Evolutionary conservation across 257 asterid species (phyloP).

Genomic region (Thymus quinquecostatus): DNA sequence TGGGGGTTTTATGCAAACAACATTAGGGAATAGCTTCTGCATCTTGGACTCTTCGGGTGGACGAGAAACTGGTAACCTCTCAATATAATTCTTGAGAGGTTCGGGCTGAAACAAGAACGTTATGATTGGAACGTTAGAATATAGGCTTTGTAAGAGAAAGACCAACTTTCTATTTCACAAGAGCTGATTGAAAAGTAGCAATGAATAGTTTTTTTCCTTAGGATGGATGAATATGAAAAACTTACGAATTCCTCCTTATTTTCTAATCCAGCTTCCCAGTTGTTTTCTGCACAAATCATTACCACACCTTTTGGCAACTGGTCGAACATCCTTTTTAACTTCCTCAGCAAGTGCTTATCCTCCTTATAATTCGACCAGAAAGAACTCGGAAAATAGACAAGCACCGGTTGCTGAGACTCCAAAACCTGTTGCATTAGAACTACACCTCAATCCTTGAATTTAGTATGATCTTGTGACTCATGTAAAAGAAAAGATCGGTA

Average conservation of each 20-base stretch:
- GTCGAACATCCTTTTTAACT: constrained; percentile 64
- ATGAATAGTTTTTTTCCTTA: too few species aligned
- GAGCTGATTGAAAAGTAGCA: too few species aligned
- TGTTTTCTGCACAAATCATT: constrained; percentile 72
- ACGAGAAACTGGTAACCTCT: constrained; percentile 44
- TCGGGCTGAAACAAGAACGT: constrained; percentile 54
- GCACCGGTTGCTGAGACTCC: constrained; percentile 5
- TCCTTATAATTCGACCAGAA: too few species aligned
- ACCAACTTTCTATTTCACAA: too few species aligned
- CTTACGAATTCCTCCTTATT: constrained; percentile 61
- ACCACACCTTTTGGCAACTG: constrained; percentile 58
- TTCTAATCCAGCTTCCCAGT: constrained; percentile 47
- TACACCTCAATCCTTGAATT: background rate
- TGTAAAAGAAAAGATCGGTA: constrained; percentile 8
- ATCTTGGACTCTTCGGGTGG: constrained; percentile 40
- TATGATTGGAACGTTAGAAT: background rate
- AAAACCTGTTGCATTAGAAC: background rate
- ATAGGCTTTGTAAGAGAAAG: too few species aligned
- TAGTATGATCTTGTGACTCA: background rate
- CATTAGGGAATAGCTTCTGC: constrained; percentile 56
- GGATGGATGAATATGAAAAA: background rate
- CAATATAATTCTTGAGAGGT: constrained; percentile 50
- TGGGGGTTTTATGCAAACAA: constrained; percentile 53
- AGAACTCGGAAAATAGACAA: constrained; percentile 9
- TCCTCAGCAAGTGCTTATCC: background rate